Conservation (phyloP, 768 basidiomycete species). For the Omphalotus guepiniiformis region DNA sequence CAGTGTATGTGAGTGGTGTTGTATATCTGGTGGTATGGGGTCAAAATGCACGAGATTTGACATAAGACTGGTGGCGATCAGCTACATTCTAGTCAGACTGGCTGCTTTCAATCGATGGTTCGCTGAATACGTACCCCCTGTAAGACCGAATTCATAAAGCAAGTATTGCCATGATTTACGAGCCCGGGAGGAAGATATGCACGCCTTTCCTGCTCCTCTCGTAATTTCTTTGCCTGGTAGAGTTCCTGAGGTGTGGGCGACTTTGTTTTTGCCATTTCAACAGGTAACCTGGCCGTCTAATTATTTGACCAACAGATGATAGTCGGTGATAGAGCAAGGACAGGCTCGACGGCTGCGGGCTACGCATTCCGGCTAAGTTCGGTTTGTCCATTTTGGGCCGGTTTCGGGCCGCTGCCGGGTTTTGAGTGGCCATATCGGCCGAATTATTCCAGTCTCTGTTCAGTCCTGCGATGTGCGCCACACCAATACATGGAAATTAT, state of each 20-base stretch:
- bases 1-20: slow-evolving; percentile 34
- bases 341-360: no score
- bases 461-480: no score
- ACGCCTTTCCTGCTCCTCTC: slow-evolving; percentile 58
- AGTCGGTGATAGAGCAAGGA: no score
- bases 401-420: no score
- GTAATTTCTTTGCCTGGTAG: slow-evolving; percentile 50
- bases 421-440: no score
- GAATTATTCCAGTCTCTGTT: no score
- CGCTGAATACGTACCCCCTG: slow-evolving; percentile 61
- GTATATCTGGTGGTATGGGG: slow-evolving; percentile 39
- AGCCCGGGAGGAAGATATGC: slow-evolving; percentile 71
- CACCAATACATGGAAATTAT: slow-evolving; percentile 70
- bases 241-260: slow-evolving; percentile 58
- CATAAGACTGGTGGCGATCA: slow-evolving; percentile 63
- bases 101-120: not conserved
- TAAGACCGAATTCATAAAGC: slow-evolving; percentile 94
- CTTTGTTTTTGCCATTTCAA: slow-evolving; percentile 50
- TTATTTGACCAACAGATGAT: no score
- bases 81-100: slow-evolving; percentile 35
- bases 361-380: no score
- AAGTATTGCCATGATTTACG: slow-evolving; percentile 83
- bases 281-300: no score
- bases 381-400: no score
- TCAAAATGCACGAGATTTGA: slow-evolving; percentile 54